Evolutionary conservation across 2,329 filamentous ascomycete genomes (phyloP).

Genomic region (Aspergillus brasiliensis): DNA sequence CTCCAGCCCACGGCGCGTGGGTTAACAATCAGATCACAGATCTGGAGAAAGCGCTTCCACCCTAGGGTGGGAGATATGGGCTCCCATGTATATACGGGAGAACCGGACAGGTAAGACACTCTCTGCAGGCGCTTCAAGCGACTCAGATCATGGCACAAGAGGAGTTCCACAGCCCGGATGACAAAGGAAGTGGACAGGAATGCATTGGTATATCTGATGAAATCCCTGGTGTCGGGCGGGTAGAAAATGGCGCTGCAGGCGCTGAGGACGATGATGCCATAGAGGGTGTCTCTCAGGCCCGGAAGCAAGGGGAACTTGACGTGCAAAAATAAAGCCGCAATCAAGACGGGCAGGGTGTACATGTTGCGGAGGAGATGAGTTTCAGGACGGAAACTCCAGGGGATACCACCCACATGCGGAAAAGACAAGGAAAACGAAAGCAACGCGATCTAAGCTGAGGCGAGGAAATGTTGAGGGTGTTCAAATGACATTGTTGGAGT

Average conservation of each 20-base stretch:
- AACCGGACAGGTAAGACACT: neutral
- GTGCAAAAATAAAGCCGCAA: slow-evolving; percentile 4
- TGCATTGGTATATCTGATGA: slow-evolving; percentile 19
- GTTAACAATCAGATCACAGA: slow-evolving; percentile 17
- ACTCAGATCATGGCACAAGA: slow-evolving; percentile 12
- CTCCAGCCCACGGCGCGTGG: slow-evolving; percentile 22
- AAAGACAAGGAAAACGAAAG: neutral
- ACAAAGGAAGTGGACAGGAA: slow-evolving; percentile 17
- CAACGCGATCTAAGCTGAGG: neutral
- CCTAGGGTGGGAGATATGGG: slow-evolving; percentile 11
- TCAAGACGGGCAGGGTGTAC: slow-evolving; percentile 1
- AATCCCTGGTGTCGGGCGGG: slow-evolving; percentile 9
- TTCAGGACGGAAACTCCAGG: neutral
- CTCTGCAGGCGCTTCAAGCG: slow-evolving; percentile 12
- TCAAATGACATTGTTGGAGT: neutral
- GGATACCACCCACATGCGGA: neutral
- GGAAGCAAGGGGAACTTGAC: slow-evolving; percentile 1
- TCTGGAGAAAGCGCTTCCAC: slow-evolving; percentile 7
- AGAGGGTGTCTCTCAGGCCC: neutral
- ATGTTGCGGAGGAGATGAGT: neutral
- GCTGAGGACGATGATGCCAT: slow-evolving; percentile 9
- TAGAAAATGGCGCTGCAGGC: slow-evolving; percentile 14
- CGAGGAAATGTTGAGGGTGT: neutral
- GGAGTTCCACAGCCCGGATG: slow-evolving; percentile 19
- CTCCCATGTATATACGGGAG: slow-evolving; percentile 15